Base-by-base conservation (phyloP, 1,284 basidiomycete species). In the Mycena citricolor region DNA sequence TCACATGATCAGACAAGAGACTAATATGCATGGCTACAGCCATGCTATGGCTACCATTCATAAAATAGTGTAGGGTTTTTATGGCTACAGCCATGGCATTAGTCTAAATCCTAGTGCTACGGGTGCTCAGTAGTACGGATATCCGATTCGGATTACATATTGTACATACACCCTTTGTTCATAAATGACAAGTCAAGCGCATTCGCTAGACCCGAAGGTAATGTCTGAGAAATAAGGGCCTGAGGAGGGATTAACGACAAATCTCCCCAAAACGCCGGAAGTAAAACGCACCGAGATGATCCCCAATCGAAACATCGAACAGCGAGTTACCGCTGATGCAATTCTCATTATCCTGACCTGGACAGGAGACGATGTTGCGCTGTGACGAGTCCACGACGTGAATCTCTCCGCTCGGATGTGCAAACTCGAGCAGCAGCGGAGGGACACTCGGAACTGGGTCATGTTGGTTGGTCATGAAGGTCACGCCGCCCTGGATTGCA, bases 391-490 rank as follows among this genome's bases (percentile, higher is more conserved):
- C 41, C 12, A 31, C 55, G 53, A 71, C 70, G 49, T 72, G 70
- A 7, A 68, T 56, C 44, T 71, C 69, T 1, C 63, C 61, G 8
- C 49, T 45, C 1, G 63, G 55, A 37, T 69, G 69, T 13, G 55
- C 47, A 54, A 59, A 71, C 2, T 52, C 61, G 12, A 70, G 37
- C 22, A 61, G 46, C 6, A 55, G 59, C 1, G 66, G 65, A 1
- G 69, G 69, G 19, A 70, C 50, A 11, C 35, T 55, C 0, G 68
- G 67, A 14, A 71, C 65, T 1, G 65, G 64, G 54, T 71, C 69
- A 39, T 67, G 55, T 47, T 69, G 64, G 51, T 69, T 68, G 8
- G 67, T 64, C 20, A 70, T 49, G 44, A 62, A 59, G 19, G 54
- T 50, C 36, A 50, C 39, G 12, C 60, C 57, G 34, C 67, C 54